Base-by-base conservation (phyloP, 176 grass and related monocot species). In the Avena eriantha region DNA sequence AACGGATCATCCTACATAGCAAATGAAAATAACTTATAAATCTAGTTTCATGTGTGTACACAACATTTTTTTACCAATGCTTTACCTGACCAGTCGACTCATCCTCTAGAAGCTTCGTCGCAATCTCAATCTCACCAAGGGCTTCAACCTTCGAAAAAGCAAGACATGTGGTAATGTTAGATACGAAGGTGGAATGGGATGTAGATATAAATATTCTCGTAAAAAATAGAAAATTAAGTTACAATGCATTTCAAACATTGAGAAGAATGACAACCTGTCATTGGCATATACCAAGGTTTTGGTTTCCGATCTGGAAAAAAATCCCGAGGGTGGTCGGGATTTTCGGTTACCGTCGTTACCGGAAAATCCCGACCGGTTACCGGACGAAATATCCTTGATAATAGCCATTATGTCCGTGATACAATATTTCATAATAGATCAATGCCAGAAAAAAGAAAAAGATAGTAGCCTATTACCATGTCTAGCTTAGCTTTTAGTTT, bases 51-150 rank as follows among this genome's bases (percentile, higher is more conserved):
- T 56, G 54, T 56, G 5, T 46, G 41, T 39, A 50, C 8, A 35
- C 21, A 69, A 10, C 78, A 22, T 17, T 86, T 4, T 49, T 81
- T 81, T 66, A 29, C 12, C 14, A 57, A 46, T 78, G 55, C 5
- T 29, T 79, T 90, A 98, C 96, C 93, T 86, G 79, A 59, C 82
- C 75, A 65, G 82, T 84, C 74, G 70, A 77, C 74, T 94, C 71
- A 76, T 86, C 84, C 57, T 92, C 90, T 35, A 98, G 76, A 92
- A 98, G 87, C 56, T 95, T 98, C 47, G 93, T 95, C 34, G 96
- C 96, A 91, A 98, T 95, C 86, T 92, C 96, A 87, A 98, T 98
- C 81, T 98, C 93, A 81, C 78, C 93, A 83, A 98, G 90, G 83
- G 93, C 90, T 89, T 95, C 92, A 70, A 94, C 93, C 93, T 98